These are phyloP conservation scores for Phaeosphaeria sp. DNA, from an alignment of 2,329 filamentous ascomycete species.

Conservation along the genomic window DNA sequence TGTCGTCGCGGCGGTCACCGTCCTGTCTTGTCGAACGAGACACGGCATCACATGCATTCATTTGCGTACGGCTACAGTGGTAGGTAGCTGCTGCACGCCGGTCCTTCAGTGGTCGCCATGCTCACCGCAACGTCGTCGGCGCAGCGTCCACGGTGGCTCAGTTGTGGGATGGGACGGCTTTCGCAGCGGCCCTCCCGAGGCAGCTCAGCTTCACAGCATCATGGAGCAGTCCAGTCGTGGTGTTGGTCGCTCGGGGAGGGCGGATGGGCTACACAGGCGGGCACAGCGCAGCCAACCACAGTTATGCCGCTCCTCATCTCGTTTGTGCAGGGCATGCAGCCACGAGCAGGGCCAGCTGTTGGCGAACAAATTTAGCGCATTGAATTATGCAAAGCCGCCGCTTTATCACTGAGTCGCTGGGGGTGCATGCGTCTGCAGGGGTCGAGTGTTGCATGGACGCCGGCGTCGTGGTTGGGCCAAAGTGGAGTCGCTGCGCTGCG, in stretches of 20 bases:
- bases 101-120: neutral
- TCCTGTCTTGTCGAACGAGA: conserved; percentile 29
- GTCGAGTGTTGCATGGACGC: conserved; percentile 38
- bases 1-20: neutral
- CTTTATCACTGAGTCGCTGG: conserved; percentile 41
- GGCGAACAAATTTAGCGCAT: conserved; percentile 42
- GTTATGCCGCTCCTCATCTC: conserved; percentile 41
- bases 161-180: neutral
- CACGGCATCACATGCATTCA: conserved; percentile 14
- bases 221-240: neutral
- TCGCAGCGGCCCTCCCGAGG: conserved; percentile 14
- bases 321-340: conserved; percentile 37
- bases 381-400: conserved; percentile 48
- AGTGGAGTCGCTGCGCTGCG: conserved; percentile 46
- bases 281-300: conserved; percentile 21
- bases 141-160: neutral
- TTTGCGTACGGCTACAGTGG: neutral
- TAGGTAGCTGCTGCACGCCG: neutral
- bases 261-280: conserved; percentile 29
- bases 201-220: conserved; percentile 7
- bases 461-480: conserved; percentile 39
- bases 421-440: conserved; percentile 45
- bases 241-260: conserved; percentile 25
- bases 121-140: neutral
- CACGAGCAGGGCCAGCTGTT: conserved; percentile 37